Evolutionary conservation across 2,329 filamentous ascomycete genomes (phyloP), one percentile per base, ranked within the genome.

Genomic region (Sporothrix brunneoviolacea): DNA sequence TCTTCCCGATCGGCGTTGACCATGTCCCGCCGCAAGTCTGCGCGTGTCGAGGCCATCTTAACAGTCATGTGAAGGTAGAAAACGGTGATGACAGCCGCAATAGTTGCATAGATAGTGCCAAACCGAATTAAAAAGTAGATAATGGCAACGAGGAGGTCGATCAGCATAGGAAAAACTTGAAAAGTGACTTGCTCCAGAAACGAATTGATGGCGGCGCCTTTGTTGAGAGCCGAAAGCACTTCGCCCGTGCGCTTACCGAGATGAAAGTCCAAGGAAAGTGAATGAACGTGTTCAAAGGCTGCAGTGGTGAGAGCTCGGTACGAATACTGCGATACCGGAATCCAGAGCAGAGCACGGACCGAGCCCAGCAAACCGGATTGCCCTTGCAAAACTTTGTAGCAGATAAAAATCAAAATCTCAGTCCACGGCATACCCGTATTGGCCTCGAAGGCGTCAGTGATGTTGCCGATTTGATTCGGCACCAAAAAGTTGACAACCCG

Each of bases 121-220:
- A 95, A 96, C 6, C 74, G 70, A 60, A 86, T 68, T 54, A 86
- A 76, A 63, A 95, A 91, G 67, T 87, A 93, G 54, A 79, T 79
- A 61, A 98, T 85, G 42, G 93, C 90, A 45, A 96, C 79, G 55
- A 84, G 77, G 32, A 98, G 75, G 66, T 98, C 93, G 54, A 96
- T 77, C 30, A 97, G 75, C 90, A 96, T 97, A 0, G 93, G 93
- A 13, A 95, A 78, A 9, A 98, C 88, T 64, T 94, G 88, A 64
- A 98, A 98, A 0, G 91, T 97, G 58, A 96, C 83, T 67, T 95
- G 90, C 68, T 97, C 93, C 51, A 98, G 77, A 65, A 98, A 98
- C 6, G 86, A 89, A 63, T 97, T 97, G 73, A 98, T 95, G 3
- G 91, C 88, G 54, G 86, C 91, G 40, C 93, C 93, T 67, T 98